These are phyloP conservation scores for Suhomyces sp. DNA, from an alignment of 805 yeast genomes.

Conservation along the genomic window DNA sequence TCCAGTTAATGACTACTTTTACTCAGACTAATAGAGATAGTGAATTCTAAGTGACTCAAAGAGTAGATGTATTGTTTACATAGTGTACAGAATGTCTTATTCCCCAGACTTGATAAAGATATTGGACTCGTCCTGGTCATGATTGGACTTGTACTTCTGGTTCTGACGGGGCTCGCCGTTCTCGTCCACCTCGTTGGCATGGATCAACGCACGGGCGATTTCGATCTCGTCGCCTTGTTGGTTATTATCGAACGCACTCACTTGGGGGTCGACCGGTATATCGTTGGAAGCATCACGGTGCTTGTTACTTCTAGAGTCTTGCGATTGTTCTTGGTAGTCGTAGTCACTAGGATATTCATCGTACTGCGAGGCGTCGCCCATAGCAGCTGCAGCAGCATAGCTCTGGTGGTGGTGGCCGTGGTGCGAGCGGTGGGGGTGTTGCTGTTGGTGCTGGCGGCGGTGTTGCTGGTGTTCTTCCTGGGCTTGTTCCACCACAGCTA, in stretches of 20 bases:
- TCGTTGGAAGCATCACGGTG: constrained; percentile 18
- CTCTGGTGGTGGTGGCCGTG: constrained; percentile 14
- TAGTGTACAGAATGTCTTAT: neutral
- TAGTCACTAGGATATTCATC: constrained; percentile 14
- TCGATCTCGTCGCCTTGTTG: constrained; percentile 55
- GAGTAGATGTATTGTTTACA: no score
- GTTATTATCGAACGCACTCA: constrained; percentile 41
- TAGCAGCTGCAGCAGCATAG: constrained; percentile 31
- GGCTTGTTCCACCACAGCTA: constrained; percentile 62
- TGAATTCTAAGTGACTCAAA: no score
- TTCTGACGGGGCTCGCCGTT: constrained; percentile 7
- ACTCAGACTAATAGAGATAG: no score
- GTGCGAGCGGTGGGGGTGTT: constrained; percentile 3
- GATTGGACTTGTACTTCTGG: neutral
- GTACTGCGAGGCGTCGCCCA: constrained; percentile 18
- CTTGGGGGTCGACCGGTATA: constrained; percentile 60
- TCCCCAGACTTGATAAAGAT: constrained; percentile 4
- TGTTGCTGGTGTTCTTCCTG: constrained; percentile 36
- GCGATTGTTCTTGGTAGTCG: constrained; percentile 9
- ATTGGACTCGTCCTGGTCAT: constrained; percentile 2
- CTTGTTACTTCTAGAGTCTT: constrained; percentile 7
- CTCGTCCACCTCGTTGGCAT: constrained; percentile 43
- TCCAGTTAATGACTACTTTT: no score
- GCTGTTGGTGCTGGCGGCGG: constrained; percentile 4
- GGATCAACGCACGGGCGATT: constrained; percentile 64